Base-by-base conservation (phyloP, 352 stramenopile species). In the Pythium dissotocum region DNA sequence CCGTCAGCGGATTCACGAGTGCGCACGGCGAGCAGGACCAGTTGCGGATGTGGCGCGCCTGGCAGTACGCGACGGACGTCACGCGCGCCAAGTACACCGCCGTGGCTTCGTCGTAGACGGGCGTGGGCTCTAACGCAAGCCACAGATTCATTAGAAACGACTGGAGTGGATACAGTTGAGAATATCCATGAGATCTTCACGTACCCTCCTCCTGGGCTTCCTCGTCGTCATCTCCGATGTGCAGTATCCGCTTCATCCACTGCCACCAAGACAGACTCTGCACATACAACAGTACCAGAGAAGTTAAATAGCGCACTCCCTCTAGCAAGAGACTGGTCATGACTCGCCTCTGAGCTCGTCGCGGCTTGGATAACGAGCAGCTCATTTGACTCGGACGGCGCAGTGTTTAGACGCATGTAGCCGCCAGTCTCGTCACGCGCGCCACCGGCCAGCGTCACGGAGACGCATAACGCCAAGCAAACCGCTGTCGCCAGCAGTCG, bases 51-150 rank as follows among this genome's bases (percentile, higher is more conserved):
- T 92, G 78, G 35, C 71, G 57, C 40, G 74, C 72, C 32, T 88
- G 75, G 56, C 87, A 95, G 64, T 93, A 95, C 36, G 85, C 85
- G 24, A 93, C 76, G 3, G 85, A 91, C 16, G 84, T 91, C n/a
- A 95, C 63, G 44, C 86, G 80, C 6, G 85, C 87, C 16, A 95
- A 61, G 64, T 93, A 93, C 59, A 91, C 48, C 10, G 85, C 83
- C 18, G 78, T 87, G 40, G 72, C 74, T 48, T 89, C 84, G 38
- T 89, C 90, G 77, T 95, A 95, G 2, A 33, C 28, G 6, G 24
- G 56, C 16, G 61, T 35, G 8, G 57, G 57, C 2, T 70, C 56
- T 69, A 42, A 24, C 8, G n/a, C 4, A 12, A 12, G 2, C 28
- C 28, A 30, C 28, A 30, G 28, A 30, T 30, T 30, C 28, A 30